These are phyloP conservation scores for Apiospora marii DNA, from an alignment of 2,329 filamentous ascomycete genomes.

Conservation along the genomic window DNA sequence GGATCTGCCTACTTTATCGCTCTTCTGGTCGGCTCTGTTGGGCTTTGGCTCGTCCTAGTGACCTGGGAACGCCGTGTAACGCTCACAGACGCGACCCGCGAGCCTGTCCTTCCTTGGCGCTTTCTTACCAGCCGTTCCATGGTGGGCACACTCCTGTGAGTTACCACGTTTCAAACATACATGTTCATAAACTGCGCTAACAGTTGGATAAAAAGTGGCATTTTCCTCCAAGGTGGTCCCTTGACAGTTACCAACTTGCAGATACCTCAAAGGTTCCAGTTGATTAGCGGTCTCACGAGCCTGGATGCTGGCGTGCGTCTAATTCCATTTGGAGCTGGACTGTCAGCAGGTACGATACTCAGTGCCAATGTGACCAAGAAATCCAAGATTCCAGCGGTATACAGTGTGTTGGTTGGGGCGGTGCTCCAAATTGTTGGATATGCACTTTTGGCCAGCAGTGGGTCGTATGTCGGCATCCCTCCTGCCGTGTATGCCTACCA, in stretches of 20 bases:
- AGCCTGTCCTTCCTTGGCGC: background rate
- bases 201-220: too few species aligned
- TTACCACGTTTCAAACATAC: too few species aligned
- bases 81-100: background rate
- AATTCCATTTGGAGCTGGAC: background rate
- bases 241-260: background rate
- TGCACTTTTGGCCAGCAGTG: slow-evolving; percentile 27
- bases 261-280: background rate
- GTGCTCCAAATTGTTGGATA: slow-evolving; percentile 31
- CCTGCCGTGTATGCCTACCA: slow-evolving; percentile 29
- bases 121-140: background rate
- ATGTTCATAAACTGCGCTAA: too few species aligned
- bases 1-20: background rate
- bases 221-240: background rate
- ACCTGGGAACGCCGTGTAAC: background rate
- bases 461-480: slow-evolving; percentile 26
- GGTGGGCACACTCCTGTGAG: background rate
- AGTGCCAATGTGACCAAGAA: slow-evolving; percentile 14
- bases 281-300: background rate
- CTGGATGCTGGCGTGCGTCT: background rate
- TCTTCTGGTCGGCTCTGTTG: background rate
- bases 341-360: background rate
- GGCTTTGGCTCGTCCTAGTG: background rate
- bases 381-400: slow-evolving; percentile 28
- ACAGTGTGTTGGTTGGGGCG: slow-evolving; percentile 28